Conservation (phyloP, 225 moss, liverwort and hornwort species). For the Marchantia paleacea region DNA sequence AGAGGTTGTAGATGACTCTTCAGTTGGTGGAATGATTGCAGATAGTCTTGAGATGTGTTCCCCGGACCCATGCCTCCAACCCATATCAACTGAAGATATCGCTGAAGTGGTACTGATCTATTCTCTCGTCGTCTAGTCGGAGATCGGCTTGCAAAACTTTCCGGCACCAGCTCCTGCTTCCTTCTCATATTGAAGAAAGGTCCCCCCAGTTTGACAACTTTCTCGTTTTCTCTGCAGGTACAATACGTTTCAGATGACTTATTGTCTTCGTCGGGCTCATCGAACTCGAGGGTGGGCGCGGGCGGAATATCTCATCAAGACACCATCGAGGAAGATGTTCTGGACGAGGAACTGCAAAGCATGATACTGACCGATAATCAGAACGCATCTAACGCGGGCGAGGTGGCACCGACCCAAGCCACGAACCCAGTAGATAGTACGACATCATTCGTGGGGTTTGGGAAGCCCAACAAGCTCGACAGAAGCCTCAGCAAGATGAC, state of each 20-base stretch:
- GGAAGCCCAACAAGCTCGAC: constrained; percentile 16
- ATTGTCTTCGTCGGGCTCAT: background rate
- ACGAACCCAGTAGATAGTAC: background rate
- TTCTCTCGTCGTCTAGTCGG: background rate
- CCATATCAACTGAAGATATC: background rate
- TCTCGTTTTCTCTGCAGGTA: constrained; percentile 22
- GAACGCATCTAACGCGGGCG: background rate
- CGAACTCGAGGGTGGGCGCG: background rate
- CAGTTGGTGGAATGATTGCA: background rate
- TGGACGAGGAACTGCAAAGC: background rate
- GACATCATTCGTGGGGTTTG: constrained; percentile 1
- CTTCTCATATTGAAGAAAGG: background rate
- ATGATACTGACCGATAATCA: constrained; percentile 9
- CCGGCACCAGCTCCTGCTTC: background rate
- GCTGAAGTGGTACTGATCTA: background rate
- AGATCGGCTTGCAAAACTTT: background rate
- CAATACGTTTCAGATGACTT: constrained; percentile 39
- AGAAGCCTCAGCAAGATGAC: background rate
- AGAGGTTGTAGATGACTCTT: background rate
- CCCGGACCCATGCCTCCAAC: background rate
- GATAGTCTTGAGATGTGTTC: background rate
- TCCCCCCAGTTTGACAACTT: background rate
- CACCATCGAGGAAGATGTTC: background rate
- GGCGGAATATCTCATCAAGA: background rate
- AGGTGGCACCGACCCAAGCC: constrained; percentile 12